Evolutionary conservation across 106 monocot genomes (phyloP).

Genomic region (Alisma plantagoaquatica): DNA sequence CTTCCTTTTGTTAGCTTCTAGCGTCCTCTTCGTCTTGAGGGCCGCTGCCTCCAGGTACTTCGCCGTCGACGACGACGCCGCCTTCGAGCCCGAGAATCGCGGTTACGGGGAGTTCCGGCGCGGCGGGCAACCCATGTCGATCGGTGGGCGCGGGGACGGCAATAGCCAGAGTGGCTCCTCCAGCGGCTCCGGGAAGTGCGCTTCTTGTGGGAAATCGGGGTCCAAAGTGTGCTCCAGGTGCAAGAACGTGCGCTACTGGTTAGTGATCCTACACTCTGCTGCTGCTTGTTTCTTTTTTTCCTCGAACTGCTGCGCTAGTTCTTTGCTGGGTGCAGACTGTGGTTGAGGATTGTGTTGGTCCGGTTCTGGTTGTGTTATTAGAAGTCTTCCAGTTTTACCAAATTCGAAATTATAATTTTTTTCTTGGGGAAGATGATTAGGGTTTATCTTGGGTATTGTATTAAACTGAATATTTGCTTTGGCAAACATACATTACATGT

Average conservation of each 20-base stretch:
- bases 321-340: background rate
- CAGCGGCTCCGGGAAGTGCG: background rate
- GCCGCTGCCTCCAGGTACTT: too few relatives aligned
- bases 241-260: background rate
- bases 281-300: background rate
- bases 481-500: too few relatives aligned
- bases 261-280: background rate
- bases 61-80: too few relatives aligned
- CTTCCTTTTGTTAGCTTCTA: too few relatives aligned
- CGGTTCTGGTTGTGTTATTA: background rate
- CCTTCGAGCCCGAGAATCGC: too few relatives aligned
- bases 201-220: background rate
- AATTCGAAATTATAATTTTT: background rate
- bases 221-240: background rate
- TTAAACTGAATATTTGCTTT: too few relatives aligned
- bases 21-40: too few relatives aligned
- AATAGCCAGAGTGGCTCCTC: too few relatives aligned
- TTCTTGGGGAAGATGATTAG: slow-evolving; percentile 56
- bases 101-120: too few relatives aligned
- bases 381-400: background rate
- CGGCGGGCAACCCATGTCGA: too few relatives aligned
- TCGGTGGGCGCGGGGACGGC: too few relatives aligned
- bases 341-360: background rate
- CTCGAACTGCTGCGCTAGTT: background rate
- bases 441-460: too few relatives aligned